These are phyloP conservation scores for Rhexocercosporidium sp. DNA, from an alignment of 2,329 filamentous ascomycete species.

Conservation along the genomic window DNA sequence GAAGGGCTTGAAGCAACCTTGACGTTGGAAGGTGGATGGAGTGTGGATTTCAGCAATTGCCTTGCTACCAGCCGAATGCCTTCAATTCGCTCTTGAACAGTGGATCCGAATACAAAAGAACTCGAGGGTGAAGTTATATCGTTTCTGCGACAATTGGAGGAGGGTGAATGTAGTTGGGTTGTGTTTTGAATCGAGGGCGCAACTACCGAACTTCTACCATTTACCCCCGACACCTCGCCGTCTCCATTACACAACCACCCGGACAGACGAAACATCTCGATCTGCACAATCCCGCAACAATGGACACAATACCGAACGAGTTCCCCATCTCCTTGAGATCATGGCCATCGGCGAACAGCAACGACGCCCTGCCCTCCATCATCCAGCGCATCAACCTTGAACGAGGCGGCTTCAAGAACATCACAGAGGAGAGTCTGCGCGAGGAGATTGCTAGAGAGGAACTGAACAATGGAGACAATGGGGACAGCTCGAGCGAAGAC, in stretches of 20 bases:
- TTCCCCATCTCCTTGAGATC: constrained; percentile 67
- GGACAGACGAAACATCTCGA: not conserved
- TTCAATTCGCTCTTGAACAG: not conserved
- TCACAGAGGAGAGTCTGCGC: constrained; percentile 75
- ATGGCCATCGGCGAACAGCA: constrained; percentile 57
- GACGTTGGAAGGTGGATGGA: not conserved
- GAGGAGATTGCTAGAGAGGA: constrained; percentile 65
- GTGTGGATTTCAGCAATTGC: not conserved
- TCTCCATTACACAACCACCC: not conserved
- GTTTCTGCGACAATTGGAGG: not conserved
- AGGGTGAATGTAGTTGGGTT: not conserved
- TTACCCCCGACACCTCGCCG: not conserved
- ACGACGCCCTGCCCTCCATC: constrained; percentile 69
- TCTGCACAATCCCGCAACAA: constrained; percentile 22
- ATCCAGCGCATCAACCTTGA: constrained; percentile 80
- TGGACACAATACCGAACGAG: constrained; percentile 45
- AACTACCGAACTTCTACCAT: not conserved
- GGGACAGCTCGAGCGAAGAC: constrained; percentile 54
- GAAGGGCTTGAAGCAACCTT: not conserved
- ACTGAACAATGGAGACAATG: constrained; percentile 48
- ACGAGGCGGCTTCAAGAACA: constrained; percentile 79
- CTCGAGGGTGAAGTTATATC: not conserved
- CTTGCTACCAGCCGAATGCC: not conserved
- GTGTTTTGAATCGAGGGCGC: not conserved
- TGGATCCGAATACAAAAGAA: not conserved